Percentiles rank a stretch among this genome's conserved stretches.
Conservation (phyloP, 257 asterid genomes). For the Solanum piurae region DNA sequence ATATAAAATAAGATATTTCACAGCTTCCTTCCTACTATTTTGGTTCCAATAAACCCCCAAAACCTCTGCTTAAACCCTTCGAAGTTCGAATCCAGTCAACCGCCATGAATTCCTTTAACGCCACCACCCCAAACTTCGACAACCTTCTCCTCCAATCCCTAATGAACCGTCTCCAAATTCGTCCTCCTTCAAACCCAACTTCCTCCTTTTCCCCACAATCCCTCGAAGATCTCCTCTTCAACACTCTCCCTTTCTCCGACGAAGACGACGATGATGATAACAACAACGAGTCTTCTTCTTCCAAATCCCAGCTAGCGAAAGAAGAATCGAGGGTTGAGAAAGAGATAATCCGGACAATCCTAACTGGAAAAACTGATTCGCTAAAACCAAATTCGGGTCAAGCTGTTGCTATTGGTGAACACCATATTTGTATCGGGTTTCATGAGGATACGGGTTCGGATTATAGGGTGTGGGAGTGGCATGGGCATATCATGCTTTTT, state of each 20-base stretch:
- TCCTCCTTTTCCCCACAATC: conserved; percentile 36
- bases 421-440: conserved; percentile 86
- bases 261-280: conserved; percentile 7
- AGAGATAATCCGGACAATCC: conserved; percentile 60
- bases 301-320: conserved; percentile 58
- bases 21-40: background rate
- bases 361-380: conserved; percentile 41
- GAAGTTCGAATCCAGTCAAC: background rate
- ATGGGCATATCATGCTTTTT: conserved; percentile 83
- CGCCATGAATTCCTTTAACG: conserved; percentile 31
- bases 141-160: conserved; percentile 80
- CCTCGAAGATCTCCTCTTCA: conserved; percentile 70
- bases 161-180: conserved; percentile 69
- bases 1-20: background rate
- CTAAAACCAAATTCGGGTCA: conserved; percentile 93
- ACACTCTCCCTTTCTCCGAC: conserved; percentile 46
- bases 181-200: conserved; percentile 30
- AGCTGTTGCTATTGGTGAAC: conserved; percentile 73
- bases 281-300: conserved; percentile 26
- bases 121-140: conserved; percentile 70
- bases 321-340: conserved; percentile 86
- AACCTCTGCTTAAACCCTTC: conserved; percentile 30
- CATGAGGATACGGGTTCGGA: conserved; percentile 69
- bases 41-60: conserved; percentile 10
- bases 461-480: conserved; percentile 99